A percentile compares a stretch with the other conserved stretches of the same genome.
These are phyloP conservation scores for Linum usitatissimum DNA, from an alignment of 345 rosid genomes.

Conservation along the genomic window DNA sequence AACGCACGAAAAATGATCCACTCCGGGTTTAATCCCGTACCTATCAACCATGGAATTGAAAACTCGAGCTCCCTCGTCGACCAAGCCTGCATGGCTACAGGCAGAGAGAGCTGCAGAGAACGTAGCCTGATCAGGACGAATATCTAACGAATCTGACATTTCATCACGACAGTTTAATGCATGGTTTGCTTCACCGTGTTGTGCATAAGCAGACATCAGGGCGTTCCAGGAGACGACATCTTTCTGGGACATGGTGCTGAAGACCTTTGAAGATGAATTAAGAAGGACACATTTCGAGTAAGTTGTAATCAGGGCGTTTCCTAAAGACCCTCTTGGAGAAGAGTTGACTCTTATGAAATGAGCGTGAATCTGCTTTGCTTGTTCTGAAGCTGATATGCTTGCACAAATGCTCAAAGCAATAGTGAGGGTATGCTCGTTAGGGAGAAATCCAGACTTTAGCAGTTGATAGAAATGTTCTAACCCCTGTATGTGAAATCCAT, in stretches of 20 bases:
- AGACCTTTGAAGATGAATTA: constrained; percentile 39
- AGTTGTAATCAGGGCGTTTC: constrained; percentile 52
- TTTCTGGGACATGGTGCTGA: constrained; percentile 34
- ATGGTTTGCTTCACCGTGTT: constrained; percentile 59
- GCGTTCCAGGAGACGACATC: constrained; percentile 68
- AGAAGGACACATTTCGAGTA: constrained; percentile 60
- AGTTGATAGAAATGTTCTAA: constrained; percentile 35
- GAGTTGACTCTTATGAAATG: constrained; percentile 32
- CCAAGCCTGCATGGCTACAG: constrained; percentile 65
- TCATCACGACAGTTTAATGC: constrained; percentile 35
- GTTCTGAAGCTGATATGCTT: constrained; percentile 33
- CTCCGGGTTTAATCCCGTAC: constrained; percentile 31
- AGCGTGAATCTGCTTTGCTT: constrained; percentile 50
- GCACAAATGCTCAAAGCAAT: constrained; percentile 42
- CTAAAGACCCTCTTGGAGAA: constrained; percentile 32
- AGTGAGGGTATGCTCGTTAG: constrained; percentile 47
- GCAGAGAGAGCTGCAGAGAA: constrained; percentile 58
- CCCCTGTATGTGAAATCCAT: constrained; percentile 36
- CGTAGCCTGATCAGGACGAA: constrained; percentile 50
- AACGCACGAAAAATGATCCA: constrained; percentile 62
- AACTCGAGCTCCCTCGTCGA: constrained; percentile 40
- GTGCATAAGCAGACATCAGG: constrained; percentile 51
- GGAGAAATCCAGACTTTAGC: constrained; percentile 34
- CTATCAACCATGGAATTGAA: constrained; percentile 42
- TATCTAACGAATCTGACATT: constrained; percentile 27